Conservation (phyloP, 192 early-diverging fungal genomes). For the Phycomyces blakesleeanus region DNA sequence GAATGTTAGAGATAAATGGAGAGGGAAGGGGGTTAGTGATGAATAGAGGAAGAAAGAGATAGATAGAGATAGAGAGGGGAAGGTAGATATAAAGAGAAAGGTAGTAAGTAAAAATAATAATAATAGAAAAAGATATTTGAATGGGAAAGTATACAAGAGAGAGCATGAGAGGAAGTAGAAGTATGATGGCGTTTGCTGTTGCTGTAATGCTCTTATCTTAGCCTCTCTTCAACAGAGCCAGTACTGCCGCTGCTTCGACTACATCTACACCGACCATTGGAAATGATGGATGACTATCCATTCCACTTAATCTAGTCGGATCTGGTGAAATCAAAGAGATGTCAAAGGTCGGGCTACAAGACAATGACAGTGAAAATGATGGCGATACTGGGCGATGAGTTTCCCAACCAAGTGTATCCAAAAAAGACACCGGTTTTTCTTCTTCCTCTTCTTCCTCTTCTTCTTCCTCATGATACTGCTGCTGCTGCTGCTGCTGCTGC, state of each 20-base stretch:
- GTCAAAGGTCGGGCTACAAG: too few species aligned
- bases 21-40: not conserved
- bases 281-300: conserved; percentile 4
- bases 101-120: too few species aligned
- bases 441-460: not conserved
- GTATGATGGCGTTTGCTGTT: too few species aligned
- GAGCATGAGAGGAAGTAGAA: too few species aligned
- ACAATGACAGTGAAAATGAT: too few species aligned
- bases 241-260: conserved; percentile 33
- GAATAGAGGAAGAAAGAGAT: conserved; percentile 5
- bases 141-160: too few species aligned
- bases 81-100: too few species aligned
- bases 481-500: not conserved
- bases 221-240: conserved; percentile 27
- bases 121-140: too few species aligned
- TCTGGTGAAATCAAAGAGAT: too few species aligned
- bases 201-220: not conserved
- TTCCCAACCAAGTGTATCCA: not conserved
- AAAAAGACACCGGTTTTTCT: not conserved
- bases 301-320: too few species aligned
- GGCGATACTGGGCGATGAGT: too few species aligned
- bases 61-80: not conserved
- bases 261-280: conserved; percentile 25
- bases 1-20: not conserved
- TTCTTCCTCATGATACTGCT: conserved; percentile 1